A percentile compares a stretch with the other conserved stretches of the same genome.
phyloP scores from a whole-genome alignment of 257 asterid species.

The Ligustrum vulgare region DNA sequence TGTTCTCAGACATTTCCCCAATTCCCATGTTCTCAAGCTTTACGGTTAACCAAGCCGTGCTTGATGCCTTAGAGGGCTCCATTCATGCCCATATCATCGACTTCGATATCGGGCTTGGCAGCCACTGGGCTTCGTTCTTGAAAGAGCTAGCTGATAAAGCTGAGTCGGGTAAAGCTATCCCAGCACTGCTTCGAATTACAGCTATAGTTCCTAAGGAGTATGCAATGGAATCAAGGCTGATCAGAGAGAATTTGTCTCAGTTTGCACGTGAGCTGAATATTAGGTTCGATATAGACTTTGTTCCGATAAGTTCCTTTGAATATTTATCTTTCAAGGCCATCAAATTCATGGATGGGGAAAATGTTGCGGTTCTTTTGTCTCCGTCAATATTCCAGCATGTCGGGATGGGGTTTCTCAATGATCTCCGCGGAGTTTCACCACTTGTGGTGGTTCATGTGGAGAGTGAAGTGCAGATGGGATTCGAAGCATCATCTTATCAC shows the following conservation, averaged over 20 bases:
- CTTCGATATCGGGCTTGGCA: slow-evolving; percentile 65
- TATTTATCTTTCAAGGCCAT: slow-evolving; percentile 64
- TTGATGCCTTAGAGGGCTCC: slow-evolving; percentile 70
- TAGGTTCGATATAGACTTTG: slow-evolving; percentile 66
- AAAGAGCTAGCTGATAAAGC: slow-evolving; percentile 41
- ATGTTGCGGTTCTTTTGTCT: slow-evolving; percentile 61
- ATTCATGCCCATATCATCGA: slow-evolving; percentile 69
- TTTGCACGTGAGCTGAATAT: slow-evolving; percentile 75
- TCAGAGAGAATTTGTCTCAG: slow-evolving; percentile 56
- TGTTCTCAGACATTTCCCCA: slow-evolving; percentile 66
- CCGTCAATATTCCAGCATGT: slow-evolving; percentile 40
- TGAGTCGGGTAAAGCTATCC: slow-evolving; percentile 35
- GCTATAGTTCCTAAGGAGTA: slow-evolving; percentile 66
- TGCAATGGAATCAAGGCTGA: slow-evolving; percentile 58
- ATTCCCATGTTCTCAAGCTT: slow-evolving; percentile 83
- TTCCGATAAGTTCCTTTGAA: slow-evolving; percentile 53
- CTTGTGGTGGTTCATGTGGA: slow-evolving; percentile 92
- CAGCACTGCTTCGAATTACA: slow-evolving; percentile 58
- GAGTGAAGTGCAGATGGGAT: slow-evolving; percentile 60
- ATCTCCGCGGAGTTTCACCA: slow-evolving; percentile 63
- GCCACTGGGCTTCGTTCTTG: slow-evolving; percentile 71
- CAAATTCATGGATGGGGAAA: slow-evolving; percentile 74
- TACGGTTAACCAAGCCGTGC: slow-evolving; percentile 86
- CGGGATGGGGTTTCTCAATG: slow-evolving; percentile 47
- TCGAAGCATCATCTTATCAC: slow-evolving; percentile 52